Percentiles rank a stretch among this genome's conserved stretches.
Conservation (phyloP, 352 stramenopile species). For the Pythium insidiosum region DNA sequence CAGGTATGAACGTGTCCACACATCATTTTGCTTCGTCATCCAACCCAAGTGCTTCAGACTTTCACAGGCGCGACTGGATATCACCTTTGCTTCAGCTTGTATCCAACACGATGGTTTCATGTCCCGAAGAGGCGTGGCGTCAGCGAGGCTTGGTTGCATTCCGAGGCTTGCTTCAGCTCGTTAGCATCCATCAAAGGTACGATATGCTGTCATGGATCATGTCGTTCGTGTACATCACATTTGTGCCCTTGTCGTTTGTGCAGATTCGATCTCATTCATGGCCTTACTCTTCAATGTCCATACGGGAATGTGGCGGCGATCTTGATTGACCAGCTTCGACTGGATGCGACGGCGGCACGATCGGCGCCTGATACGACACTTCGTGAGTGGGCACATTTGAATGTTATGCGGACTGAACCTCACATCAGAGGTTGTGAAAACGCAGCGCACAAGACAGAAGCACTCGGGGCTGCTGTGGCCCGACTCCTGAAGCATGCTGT, state of each 20-base stretch:
- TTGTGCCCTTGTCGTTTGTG: too few relatives aligned
- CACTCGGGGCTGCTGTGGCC: too few relatives aligned
- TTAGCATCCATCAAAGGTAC: slow-evolving; percentile 29
- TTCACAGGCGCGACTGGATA: slow-evolving; percentile 58
- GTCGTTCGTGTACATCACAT: neutral
- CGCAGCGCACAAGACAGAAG: too few relatives aligned
- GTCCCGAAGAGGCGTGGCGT: slow-evolving; percentile 30
- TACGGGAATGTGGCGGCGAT: slow-evolving; percentile 67
- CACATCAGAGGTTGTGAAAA: too few relatives aligned
- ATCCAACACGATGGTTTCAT: slow-evolving; percentile 67
- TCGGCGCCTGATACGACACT: slow-evolving; percentile 23
- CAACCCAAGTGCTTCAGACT: too few relatives aligned
- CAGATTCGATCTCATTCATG: too few relatives aligned
- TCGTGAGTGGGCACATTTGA: neutral
- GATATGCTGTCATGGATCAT: too few relatives aligned
- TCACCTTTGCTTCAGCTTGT: slow-evolving; percentile 46
- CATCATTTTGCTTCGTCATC: too few relatives aligned
- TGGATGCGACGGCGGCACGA: slow-evolving; percentile 28
- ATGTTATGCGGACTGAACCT: too few relatives aligned
- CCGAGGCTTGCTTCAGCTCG: slow-evolving; percentile 21
- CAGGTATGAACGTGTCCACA: too few relatives aligned
- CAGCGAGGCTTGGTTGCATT: slow-evolving; percentile 27
- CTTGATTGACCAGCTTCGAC: slow-evolving; percentile 53
- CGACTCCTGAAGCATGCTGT: too few relatives aligned
- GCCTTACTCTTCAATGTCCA: slow-evolving; percentile 40